phyloP scores from a whole-genome alignment of 1,284 basidiomycete species.

The Heliocybe sulcata region DNA sequence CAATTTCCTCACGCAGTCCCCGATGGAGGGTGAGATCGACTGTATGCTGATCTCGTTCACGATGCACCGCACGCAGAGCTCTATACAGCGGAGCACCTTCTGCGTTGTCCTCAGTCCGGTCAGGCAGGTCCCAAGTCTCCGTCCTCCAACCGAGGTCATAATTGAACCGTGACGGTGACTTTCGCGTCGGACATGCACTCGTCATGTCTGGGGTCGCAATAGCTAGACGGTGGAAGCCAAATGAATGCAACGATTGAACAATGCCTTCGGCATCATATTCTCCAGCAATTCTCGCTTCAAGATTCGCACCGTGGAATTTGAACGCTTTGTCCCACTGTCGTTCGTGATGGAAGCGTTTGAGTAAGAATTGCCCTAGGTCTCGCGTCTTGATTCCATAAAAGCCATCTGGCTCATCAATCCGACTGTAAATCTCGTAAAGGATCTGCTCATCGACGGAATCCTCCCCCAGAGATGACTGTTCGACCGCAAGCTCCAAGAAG shows the following conservation, averaged over 20 bases:
- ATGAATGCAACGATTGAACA: constrained; percentile 73
- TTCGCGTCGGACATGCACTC: constrained; percentile 22
- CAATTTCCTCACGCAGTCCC: constrained; percentile 55
- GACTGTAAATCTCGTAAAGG: constrained; percentile 87
- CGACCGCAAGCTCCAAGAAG: constrained; percentile 79
- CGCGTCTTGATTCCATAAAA: constrained; percentile 89
- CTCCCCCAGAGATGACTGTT: constrained; percentile 32
- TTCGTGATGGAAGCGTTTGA: constrained; percentile 88
- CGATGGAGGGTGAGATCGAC: constrained; percentile 42
- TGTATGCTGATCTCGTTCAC: constrained; percentile 51
- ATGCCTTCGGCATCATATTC: constrained; percentile 45
- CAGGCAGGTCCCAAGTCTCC: constrained; percentile 87
- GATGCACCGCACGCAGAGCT: constrained; percentile 71
- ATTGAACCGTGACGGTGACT: constrained; percentile 39
- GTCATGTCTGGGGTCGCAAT: constrained; percentile 48
- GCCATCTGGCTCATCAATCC: constrained; percentile 95
- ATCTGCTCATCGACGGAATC: constrained; percentile 45
- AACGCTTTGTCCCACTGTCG: constrained; percentile 89
- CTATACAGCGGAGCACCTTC: constrained; percentile 66
- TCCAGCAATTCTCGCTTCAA: constrained; percentile 51
- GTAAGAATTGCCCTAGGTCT: constrained; percentile 71
- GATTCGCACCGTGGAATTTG: constrained; percentile 78
- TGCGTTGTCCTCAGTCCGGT: constrained; percentile 34
- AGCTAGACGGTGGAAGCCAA: constrained; percentile 84
- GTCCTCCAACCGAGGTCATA: constrained; percentile 88